phyloP scores from a whole-genome alignment of 176 grass and related monocot species.

The Eragrostis nindensis region DNA sequence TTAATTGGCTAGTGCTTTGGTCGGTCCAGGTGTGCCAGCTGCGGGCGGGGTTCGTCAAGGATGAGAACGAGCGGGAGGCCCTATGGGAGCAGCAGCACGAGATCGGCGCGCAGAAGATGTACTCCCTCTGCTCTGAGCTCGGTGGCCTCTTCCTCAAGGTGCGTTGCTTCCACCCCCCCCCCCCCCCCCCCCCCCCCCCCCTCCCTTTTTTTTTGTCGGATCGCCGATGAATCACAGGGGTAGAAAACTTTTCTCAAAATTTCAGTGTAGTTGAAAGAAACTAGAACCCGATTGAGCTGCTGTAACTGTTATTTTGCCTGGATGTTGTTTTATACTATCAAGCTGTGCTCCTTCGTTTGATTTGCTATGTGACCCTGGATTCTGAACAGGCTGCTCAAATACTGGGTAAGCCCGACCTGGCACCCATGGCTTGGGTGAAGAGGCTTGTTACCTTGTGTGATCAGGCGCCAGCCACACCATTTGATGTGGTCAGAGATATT shows the following conservation, averaged over 20 bases:
- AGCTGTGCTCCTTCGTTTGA: not conserved
- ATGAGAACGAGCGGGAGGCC: conserved; percentile 68
- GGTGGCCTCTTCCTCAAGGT: conserved; percentile 98
- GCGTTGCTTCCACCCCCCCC: not conserved
- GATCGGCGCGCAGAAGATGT: conserved; percentile 86
- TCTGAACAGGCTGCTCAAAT: conserved; percentile 82
- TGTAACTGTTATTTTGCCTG: not conserved
- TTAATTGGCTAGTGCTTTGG: not conserved
- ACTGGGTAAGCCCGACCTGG: conserved; percentile 89
- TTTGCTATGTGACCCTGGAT: conserved; percentile 22
- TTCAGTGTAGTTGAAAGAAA: not conserved
- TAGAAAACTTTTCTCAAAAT: not conserved
- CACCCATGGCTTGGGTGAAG: conserved; percentile 92
- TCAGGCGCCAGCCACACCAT: conserved; percentile 68
- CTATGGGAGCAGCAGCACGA: conserved; percentile 97
- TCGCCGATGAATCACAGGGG: not conserved
- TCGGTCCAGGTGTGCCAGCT: conserved; percentile 74
- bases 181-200: no score
- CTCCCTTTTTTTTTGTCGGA: not conserved
- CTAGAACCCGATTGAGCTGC: not conserved
- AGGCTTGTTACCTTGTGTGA: conserved; percentile 88
- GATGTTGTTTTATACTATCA: not conserved
- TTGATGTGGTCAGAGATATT: conserved; percentile 58
- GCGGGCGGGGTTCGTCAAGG: conserved; percentile 53
- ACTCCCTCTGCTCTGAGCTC: conserved; percentile 91